phyloP scores from a whole-genome alignment of 2,329 filamentous ascomycete genomes.

The Beauveria pseudobassiana region DNA sequence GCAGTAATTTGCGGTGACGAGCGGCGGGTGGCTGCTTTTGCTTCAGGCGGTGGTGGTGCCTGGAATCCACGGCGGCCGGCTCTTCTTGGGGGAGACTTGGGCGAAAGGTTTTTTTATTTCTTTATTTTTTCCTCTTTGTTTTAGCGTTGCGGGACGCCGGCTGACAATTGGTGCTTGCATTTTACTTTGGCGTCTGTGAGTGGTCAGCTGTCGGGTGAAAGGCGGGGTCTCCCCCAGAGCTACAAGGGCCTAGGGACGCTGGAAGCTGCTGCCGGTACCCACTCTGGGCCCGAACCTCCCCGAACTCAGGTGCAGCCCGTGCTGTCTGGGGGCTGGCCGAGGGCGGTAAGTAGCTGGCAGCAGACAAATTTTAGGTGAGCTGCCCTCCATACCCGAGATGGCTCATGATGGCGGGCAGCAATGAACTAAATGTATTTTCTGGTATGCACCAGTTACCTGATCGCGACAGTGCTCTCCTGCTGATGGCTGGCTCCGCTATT shows the following conservation, averaged over 20 bases:
- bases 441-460: too few relatives aligned
- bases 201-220: background rate
- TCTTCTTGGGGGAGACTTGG: background rate
- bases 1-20: constrained; percentile 1
- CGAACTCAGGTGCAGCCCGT: background rate
- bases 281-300: background rate
- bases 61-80: constrained; percentile 1
- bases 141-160: background rate
- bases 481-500: background rate
- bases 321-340: background rate
- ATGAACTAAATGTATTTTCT: too few relatives aligned
- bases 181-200: background rate
- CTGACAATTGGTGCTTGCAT: background rate
- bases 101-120: constrained; percentile 1
- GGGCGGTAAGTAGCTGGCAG: background rate
- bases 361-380: background rate
- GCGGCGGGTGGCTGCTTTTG: background rate
- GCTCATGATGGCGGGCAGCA: too few relatives aligned
- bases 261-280: constrained; percentile 2
- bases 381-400: too few relatives aligned
- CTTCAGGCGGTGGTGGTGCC: constrained; percentile 1
- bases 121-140: background rate
- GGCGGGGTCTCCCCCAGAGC: background rate
- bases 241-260: background rate
- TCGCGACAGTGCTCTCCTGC: too few relatives aligned